These are phyloP conservation scores for Voacanga thouarsii DNA, from an alignment of 257 asterid genomes.

Conservation along the genomic window DNA sequence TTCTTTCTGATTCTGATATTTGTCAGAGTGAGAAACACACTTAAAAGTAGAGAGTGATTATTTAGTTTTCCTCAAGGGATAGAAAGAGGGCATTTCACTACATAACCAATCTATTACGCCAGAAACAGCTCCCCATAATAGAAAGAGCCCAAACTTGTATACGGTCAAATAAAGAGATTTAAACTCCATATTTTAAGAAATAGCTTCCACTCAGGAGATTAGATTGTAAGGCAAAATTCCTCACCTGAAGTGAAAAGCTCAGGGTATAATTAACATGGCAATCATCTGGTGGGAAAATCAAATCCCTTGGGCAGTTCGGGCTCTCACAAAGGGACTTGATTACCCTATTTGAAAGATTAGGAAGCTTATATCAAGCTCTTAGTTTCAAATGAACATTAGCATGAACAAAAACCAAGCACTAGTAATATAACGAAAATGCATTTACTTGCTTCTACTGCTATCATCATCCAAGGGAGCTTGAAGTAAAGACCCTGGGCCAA, in stretches of 20 bases:
- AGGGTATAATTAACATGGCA: slow-evolving; percentile 93
- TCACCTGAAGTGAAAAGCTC: slow-evolving; percentile 90
- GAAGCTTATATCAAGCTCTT: slow-evolving; percentile 10
- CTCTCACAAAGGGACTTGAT: slow-evolving; percentile 82
- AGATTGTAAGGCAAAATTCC: slow-evolving; percentile 12
- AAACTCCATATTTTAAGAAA: neutral
- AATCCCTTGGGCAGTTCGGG: slow-evolving; percentile 78
- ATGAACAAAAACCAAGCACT: neutral
- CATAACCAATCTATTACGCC: neutral
- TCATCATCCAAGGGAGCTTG: slow-evolving; percentile 93
- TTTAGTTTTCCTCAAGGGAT: neutral
- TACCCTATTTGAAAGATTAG: slow-evolving; percentile 51
- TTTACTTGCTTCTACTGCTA: slow-evolving; percentile 69
- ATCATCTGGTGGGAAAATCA: slow-evolving; percentile 93
- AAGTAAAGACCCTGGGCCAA: slow-evolving; percentile 73
- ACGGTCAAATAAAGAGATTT: neutral
- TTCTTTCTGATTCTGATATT: neutral
- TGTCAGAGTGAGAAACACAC: neutral
- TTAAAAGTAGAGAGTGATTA: neutral
- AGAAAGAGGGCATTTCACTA: neutral
- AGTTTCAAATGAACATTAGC: neutral
- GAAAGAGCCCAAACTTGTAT: neutral
- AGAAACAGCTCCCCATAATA: neutral
- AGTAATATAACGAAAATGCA: slow-evolving; percentile 13
- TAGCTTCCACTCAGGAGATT: neutral